Evolutionary conservation across 129 eudicot genomes (phyloP).

Genomic region (Arctium minus): DNA sequence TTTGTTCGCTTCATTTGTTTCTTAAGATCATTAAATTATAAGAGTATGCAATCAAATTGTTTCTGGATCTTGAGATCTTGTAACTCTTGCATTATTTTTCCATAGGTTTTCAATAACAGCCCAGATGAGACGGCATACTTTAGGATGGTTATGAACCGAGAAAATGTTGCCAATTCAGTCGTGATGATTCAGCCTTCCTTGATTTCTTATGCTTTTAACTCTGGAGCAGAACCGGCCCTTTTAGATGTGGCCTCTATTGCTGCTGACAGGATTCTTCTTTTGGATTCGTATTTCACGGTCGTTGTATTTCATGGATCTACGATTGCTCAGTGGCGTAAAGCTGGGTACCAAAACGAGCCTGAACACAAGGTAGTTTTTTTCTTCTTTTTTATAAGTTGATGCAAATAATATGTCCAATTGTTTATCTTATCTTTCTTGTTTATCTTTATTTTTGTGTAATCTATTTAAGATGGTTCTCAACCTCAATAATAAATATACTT

Average conservation of each 20-base stretch:
- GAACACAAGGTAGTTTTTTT: constrained; percentile 69
- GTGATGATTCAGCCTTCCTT: constrained; percentile 99
- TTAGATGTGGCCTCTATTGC: constrained; percentile 94
- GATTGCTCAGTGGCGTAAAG: constrained; percentile 97
- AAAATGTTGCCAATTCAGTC: constrained; percentile 92
- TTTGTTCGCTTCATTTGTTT: not conserved
- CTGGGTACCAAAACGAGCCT: constrained; percentile 86
- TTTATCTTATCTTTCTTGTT: too few relatives aligned
- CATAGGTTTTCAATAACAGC: constrained; percentile 91
- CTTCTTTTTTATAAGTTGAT: not conserved
- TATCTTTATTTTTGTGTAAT: too few relatives aligned
- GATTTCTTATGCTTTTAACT: constrained; percentile 85
- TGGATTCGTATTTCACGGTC: constrained; percentile 85
- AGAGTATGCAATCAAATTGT: not conserved
- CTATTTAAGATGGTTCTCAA: too few relatives aligned
- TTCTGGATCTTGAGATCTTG: constrained; percentile 11
- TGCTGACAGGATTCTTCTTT: constrained; percentile 78
- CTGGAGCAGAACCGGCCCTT: constrained; percentile 89
- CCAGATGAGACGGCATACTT: constrained; percentile 99
- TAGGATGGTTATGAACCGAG: constrained; percentile 92
- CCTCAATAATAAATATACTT: too few relatives aligned
- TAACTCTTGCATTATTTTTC: not conserved
- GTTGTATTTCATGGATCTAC: constrained; percentile 93
- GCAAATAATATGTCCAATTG: too few relatives aligned
- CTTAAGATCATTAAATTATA: not conserved